Percentiles rank a stretch among this genome's conserved stretches.
phyloP scores from a whole-genome alignment of 2,329 filamentous ascomycete genomes.

The Trichothecium roseum region DNA sequence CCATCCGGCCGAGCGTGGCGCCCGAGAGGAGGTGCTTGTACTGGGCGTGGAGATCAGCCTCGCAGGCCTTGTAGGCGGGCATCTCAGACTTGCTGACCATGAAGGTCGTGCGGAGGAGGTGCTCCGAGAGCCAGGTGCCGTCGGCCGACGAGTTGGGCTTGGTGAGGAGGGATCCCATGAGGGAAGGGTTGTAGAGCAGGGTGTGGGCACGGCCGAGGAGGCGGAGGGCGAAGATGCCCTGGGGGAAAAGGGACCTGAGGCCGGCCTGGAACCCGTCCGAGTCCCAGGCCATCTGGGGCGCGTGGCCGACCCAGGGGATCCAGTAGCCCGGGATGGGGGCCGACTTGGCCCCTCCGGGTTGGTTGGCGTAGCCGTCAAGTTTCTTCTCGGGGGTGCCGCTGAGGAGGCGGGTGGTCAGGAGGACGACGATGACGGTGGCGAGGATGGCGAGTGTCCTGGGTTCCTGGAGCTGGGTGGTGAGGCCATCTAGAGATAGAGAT shows the following conservation, averaged over 20 bases:
- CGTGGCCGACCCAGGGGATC: constrained; percentile 25
- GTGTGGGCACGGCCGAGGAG: constrained; percentile 21
- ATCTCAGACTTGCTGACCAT: constrained; percentile 15
- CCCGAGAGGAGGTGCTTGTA: constrained; percentile 16
- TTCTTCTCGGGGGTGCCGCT: neutral
- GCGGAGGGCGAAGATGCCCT: constrained; percentile 24
- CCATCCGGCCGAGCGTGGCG: constrained; percentile 12
- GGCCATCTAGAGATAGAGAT: too few species aligned
- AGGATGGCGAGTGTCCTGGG: constrained; percentile 13
- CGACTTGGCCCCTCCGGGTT: constrained; percentile 6
- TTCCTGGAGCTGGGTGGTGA: constrained; percentile 6
- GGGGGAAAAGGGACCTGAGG: constrained; percentile 18
- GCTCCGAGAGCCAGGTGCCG: constrained; percentile 13
- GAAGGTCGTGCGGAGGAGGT: constrained; percentile 20
- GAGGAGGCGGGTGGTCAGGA: constrained; percentile 14
- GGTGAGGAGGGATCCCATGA: constrained; percentile 17
- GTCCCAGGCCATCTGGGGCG: constrained; percentile 18
- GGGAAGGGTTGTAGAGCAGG: constrained; percentile 21
- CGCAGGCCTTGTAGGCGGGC: constrained; percentile 11
- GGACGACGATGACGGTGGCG: constrained; percentile 13
- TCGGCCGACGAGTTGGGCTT: constrained; percentile 16
- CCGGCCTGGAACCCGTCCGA: constrained; percentile 17
- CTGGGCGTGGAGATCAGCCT: constrained; percentile 15
- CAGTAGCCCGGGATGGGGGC: constrained; percentile 18
- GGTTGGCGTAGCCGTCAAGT: too few species aligned